Percentiles rank a stretch among this genome's conserved stretches.
Evolutionary conservation across 768 basidiomycete genomes (phyloP).

Genomic region (Fomitopsis pulvina): DNA sequence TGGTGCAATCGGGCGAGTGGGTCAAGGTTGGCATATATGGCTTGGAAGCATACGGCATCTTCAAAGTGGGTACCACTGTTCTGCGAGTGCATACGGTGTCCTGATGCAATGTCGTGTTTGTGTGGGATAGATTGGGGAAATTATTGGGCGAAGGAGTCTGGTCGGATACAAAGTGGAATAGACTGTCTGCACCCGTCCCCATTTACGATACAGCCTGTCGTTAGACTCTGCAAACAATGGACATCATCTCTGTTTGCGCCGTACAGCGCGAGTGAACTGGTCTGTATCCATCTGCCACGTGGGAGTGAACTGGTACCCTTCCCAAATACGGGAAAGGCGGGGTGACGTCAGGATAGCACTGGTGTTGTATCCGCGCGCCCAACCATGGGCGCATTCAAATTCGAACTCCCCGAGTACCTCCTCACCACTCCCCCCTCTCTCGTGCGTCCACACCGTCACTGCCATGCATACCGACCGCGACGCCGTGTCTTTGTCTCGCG

Average conservation of each 20-base stretch:
- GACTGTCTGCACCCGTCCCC: slow-evolving; percentile 2
- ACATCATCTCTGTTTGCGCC: neutral
- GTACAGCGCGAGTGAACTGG: neutral
- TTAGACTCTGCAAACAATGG: neutral
- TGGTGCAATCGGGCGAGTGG: slow-evolving; percentile 58
- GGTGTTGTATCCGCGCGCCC: neutral
- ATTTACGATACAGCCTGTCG: neutral
- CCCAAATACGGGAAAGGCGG: neutral
- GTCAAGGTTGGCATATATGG: slow-evolving; percentile 66
- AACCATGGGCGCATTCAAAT: neutral
- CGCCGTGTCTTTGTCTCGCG: slow-evolving; percentile 51
- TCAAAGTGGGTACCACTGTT: slow-evolving; percentile 49
- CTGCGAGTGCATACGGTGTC: neutral
- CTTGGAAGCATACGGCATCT: slow-evolving; percentile 85
- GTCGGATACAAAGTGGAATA: slow-evolving; percentile 66
- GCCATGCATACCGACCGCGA: slow-evolving; percentile 24
- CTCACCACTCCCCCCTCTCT: neutral
- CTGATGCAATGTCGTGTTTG: neutral
- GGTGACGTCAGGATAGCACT: slow-evolving; percentile 1
- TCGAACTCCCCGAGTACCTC: neutral
- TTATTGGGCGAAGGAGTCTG: slow-evolving; percentile 71
- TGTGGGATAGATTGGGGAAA: slow-evolving; percentile 72
- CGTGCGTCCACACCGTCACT: neutral
- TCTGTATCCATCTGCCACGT: neutral
- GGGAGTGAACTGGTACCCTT: neutral